Evolutionary conservation across 2,329 filamentous ascomycete genomes (phyloP).

Genomic region (Hymenotorrendiella dingleyae): DNA sequence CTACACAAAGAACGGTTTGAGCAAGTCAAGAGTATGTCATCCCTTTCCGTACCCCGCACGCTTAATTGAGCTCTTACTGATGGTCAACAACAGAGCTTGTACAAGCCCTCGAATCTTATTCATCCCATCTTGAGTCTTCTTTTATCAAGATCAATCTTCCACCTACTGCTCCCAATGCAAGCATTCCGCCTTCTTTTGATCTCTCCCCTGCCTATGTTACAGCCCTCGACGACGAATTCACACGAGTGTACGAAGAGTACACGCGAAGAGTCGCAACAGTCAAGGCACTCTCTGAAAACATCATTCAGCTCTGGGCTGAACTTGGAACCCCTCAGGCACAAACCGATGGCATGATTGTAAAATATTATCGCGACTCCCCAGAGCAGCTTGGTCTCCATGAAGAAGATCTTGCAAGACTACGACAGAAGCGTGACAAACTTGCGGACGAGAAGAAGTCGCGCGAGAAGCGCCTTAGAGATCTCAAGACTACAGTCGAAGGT

Average conservation of each 20-base stretch:
- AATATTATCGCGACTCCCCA: conserved; percentile 82
- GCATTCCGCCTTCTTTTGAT: conserved; percentile 78
- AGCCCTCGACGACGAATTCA: conserved; percentile 84
- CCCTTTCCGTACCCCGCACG: not conserved
- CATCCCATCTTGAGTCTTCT: conserved; percentile 84
- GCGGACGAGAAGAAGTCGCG: conserved; percentile 82
- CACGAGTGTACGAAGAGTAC: conserved; percentile 94
- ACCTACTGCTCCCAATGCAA: conserved; percentile 70
- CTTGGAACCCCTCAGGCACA: conserved; percentile 90
- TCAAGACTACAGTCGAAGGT: conserved; percentile 71
- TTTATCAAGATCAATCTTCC: conserved; percentile 84
- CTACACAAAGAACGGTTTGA: conserved; percentile 89
- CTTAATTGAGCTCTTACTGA: too few relatives aligned
- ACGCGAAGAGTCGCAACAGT: conserved; percentile 74
- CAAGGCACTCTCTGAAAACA: conserved; percentile 69
- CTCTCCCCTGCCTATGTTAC: conserved; percentile 86
- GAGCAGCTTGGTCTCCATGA: conserved; percentile 92
- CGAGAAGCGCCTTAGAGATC: conserved; percentile 68
- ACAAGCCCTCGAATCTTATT: conserved; percentile 90
- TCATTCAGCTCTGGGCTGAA: conserved; percentile 93
- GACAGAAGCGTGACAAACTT: conserved; percentile 72
- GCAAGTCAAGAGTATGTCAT: conserved; percentile 78
- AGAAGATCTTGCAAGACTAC: conserved; percentile 71
- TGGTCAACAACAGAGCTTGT: conserved; percentile 73
- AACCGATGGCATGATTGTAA: conserved; percentile 80